These are phyloP conservation scores for Xylariaceae sp. DNA, from an alignment of 2,329 filamentous ascomycete species.

Conservation along the genomic window DNA sequence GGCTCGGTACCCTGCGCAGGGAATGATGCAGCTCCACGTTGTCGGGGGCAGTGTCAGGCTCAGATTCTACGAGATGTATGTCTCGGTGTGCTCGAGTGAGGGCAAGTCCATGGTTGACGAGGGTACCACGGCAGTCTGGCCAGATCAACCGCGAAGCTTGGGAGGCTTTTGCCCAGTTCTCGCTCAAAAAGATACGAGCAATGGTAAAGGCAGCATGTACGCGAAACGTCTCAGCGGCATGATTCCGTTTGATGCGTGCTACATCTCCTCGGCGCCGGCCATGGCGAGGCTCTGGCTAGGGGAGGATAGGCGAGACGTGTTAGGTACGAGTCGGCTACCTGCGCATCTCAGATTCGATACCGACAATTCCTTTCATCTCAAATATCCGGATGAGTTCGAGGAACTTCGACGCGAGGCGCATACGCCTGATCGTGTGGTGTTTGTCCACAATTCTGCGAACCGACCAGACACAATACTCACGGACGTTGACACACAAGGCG, in stretches of 20 bases:
- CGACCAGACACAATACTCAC: constrained; percentile 9
- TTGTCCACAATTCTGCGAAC: constrained; percentile 21
- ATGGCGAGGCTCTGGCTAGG: constrained; percentile 37
- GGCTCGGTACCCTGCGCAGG: constrained; percentile 35
- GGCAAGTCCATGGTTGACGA: constrained; percentile 27
- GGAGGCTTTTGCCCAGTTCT: constrained; percentile 32
- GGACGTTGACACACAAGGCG: constrained; percentile 21
- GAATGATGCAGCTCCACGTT: constrained; percentile 22
- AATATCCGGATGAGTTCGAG: constrained; percentile 24
- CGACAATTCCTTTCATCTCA: constrained; percentile 16
- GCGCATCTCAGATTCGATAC: constrained; percentile 31
- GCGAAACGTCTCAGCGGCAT: constrained; percentile 37
- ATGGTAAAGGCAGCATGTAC: constrained; percentile 4
- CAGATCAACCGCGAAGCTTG: constrained; percentile 22
- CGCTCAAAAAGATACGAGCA: constrained; percentile 9
- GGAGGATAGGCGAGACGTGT: constrained; percentile 40
- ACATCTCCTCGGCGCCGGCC: constrained; percentile 38
- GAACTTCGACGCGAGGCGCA: constrained; percentile 14
- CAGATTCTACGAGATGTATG: constrained; percentile 35
- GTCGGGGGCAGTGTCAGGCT: constrained; percentile 15
- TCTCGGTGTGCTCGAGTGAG: constrained; percentile 28
- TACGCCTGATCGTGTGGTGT: constrained; percentile 30
- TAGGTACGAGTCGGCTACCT: constrained; percentile 39
- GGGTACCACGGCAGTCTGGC: constrained; percentile 26
- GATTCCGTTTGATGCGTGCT: constrained; percentile 40